These are phyloP conservation scores for Mycena epipterygia DNA, from an alignment of 768 basidiomycete genomes.

Conservation along the genomic window DNA sequence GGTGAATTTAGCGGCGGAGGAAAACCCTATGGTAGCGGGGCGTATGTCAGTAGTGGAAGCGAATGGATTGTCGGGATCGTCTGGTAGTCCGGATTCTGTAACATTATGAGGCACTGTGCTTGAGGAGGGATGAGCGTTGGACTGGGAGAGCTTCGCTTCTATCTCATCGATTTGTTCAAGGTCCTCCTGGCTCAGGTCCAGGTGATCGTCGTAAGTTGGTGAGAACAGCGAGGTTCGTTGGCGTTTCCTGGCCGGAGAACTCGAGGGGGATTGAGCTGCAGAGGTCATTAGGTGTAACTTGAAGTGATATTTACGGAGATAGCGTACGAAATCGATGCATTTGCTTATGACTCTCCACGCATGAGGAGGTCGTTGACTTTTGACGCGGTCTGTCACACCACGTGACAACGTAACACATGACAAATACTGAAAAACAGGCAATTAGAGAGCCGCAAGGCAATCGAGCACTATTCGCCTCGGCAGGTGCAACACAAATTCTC, in stretches of 20 bases:
- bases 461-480: no score
- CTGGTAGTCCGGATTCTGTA: constrained; percentile 34
- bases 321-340: constrained; percentile 24
- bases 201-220: constrained; percentile 71
- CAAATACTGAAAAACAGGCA: no score
- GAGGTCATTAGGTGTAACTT: constrained; percentile 25
- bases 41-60: constrained; percentile 24
- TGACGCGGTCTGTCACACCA: constrained; percentile 15
- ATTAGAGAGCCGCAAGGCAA: no score
- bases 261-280: constrained; percentile 46
- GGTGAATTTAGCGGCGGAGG: constrained; percentile 15
- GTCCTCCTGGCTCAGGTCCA: constrained; percentile 69
- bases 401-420: no score
- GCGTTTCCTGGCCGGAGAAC: constrained; percentile 67
- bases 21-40: not conserved
- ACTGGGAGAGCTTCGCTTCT: constrained; percentile 61
- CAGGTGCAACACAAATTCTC: no score
- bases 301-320: not conserved
- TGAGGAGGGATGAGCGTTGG: constrained; percentile 17
- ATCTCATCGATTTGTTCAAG: constrained; percentile 67
- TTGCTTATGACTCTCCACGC: no score
- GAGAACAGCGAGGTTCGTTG: constrained; percentile 68
- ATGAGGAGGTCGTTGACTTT: no score
- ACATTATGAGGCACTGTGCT: constrained; percentile 12
- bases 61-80: constrained; percentile 63